Evolutionary conservation across 2,329 filamentous ascomycete species (phyloP).

Genomic region (Colletotrichum godetiae): DNA sequence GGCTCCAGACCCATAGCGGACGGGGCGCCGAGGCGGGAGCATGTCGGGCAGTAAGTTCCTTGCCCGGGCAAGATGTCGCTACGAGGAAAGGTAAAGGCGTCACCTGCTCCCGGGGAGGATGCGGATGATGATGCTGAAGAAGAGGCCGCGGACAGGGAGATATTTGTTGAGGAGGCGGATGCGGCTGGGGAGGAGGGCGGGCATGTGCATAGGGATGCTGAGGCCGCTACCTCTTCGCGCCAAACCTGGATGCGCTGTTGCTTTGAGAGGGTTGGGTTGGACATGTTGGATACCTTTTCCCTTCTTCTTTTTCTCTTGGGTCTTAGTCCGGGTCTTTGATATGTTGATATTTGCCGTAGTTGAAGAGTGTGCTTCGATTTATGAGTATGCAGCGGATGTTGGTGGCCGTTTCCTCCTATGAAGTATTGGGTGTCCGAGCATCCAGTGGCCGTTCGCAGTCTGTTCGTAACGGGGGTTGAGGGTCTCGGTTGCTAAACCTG

Average conservation of each 20-base stretch:
- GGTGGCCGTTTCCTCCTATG: not conserved
- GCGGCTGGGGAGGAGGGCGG: slow-evolving; percentile 45
- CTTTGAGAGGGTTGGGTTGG: slow-evolving; percentile 12
- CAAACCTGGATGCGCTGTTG: slow-evolving; percentile 58
- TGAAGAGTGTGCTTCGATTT: not conserved
- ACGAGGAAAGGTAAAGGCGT: slow-evolving; percentile 35
- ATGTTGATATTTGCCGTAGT: not conserved
- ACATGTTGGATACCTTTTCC: not conserved
- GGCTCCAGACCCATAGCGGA: slow-evolving; percentile 31
- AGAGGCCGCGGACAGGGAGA: slow-evolving; percentile 37
- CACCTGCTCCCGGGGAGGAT: slow-evolving; percentile 17
- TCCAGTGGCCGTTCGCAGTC: not conserved
- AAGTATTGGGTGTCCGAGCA: not conserved
- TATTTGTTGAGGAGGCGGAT: slow-evolving; percentile 38
- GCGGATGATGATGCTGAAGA: slow-evolving; percentile 38
- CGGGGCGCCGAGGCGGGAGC: slow-evolving; percentile 32
- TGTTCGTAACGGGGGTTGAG: not conserved
- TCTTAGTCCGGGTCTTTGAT: not conserved
- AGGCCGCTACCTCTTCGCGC: slow-evolving; percentile 59
- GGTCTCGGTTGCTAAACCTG: not conserved
- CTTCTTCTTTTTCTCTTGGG: not conserved
- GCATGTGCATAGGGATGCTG: slow-evolving; percentile 47
- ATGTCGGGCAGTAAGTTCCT: slow-evolving; percentile 26
- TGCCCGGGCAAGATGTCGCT: slow-evolving; percentile 32
- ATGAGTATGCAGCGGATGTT: not conserved